phyloP scores from a whole-genome alignment of 2,329 filamentous ascomycete genomes.

The Apiospora marii region DNA sequence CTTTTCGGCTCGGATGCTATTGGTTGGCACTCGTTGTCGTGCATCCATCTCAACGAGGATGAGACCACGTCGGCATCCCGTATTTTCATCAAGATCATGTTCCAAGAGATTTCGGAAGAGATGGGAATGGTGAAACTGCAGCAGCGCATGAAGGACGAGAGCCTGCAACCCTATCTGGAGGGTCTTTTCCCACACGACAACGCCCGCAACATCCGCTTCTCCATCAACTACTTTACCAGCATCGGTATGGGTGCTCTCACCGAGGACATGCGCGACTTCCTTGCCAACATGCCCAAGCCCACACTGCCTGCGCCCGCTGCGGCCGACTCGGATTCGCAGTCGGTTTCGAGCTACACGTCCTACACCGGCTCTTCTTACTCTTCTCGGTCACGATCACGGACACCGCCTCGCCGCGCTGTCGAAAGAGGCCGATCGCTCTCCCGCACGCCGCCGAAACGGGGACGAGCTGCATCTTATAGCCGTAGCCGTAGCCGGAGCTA shows the following conservation, averaged over 20 bases:
- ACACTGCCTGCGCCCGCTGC: slow-evolving; percentile 72
- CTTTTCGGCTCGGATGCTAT: slow-evolving; percentile 88
- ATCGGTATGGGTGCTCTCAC: slow-evolving; percentile 96
- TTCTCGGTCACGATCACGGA: slow-evolving; percentile 56
- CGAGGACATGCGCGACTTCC: slow-evolving; percentile 90
- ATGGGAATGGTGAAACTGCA: slow-evolving; percentile 84
- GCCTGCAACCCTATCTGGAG: slow-evolving; percentile 77
- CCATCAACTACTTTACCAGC: slow-evolving; percentile 99
- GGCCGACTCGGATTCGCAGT: slow-evolving; percentile 71
- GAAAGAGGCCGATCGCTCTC: slow-evolving; percentile 48
- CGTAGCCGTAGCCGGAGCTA: slow-evolving; percentile 43
- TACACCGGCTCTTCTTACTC: slow-evolving; percentile 71
- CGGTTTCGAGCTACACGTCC: slow-evolving; percentile 80
- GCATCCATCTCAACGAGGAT: slow-evolving; percentile 91
- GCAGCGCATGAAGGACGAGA: slow-evolving; percentile 78
- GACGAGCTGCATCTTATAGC: slow-evolving; percentile 41
- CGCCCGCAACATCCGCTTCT: slow-evolving; percentile 89
- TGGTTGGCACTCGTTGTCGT: slow-evolving; percentile 87
- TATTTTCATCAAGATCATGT: slow-evolving; percentile 98
- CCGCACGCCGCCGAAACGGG: slow-evolving; percentile 42
- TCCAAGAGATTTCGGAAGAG: slow-evolving; percentile 89
- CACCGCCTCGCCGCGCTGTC: slow-evolving; percentile 45
- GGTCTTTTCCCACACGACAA: slow-evolving; percentile 92
- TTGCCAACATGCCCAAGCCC: slow-evolving; percentile 90
- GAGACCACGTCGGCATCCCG: slow-evolving; percentile 96